Conservation (phyloP, 2,329 filamentous ascomycete species). For the Tympanopsis confertula region DNA sequence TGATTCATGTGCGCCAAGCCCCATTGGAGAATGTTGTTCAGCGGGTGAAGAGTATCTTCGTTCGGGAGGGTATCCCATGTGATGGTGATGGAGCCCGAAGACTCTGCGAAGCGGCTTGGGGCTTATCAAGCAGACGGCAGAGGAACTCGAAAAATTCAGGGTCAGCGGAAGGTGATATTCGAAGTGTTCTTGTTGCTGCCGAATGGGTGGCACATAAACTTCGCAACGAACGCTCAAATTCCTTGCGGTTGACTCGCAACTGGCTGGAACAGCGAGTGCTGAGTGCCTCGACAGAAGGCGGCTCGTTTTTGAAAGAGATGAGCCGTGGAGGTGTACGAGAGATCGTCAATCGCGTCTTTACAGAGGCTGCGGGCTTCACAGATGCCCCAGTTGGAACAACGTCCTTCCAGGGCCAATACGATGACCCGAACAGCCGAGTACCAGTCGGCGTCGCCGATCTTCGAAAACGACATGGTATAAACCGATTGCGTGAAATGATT, state of each 20-base stretch:
- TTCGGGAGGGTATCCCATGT: slow-evolving; percentile 46
- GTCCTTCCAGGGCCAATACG: slow-evolving; percentile 20
- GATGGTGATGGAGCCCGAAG: slow-evolving; percentile 51
- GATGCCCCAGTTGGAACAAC: slow-evolving; percentile 23
- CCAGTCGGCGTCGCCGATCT: slow-evolving; percentile 45
- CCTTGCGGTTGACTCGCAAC: slow-evolving; percentile 29
- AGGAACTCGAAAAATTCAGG: slow-evolving; percentile 25
- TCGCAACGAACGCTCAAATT: slow-evolving; percentile 25
- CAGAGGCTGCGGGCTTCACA: slow-evolving; percentile 36
- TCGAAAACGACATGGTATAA: slow-evolving; percentile 45
- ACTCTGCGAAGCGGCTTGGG: slow-evolving; percentile 49
- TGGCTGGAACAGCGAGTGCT: slow-evolving; percentile 37
- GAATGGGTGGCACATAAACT: slow-evolving; percentile 55
- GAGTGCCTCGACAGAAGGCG: slow-evolving; percentile 31
- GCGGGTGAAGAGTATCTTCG: slow-evolving; percentile 48
- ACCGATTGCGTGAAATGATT: slow-evolving; percentile 46
- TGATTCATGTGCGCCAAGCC: slow-evolving; percentile 54
- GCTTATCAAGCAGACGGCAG: slow-evolving; percentile 46
- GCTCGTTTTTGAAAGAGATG: slow-evolving; percentile 31
- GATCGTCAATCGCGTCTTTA: slow-evolving; percentile 37
- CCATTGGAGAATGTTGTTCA: slow-evolving; percentile 49
- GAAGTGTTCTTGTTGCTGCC: slow-evolving; percentile 50
- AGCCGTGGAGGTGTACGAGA: slow-evolving; percentile 39
- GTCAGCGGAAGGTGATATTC: slow-evolving; percentile 41
- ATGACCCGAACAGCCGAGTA: slow-evolving; percentile 9